A percentile compares a stretch with the other conserved stretches of the same genome.
Conservation (phyloP, 139 green algal species). For the Parachlorella kessleri region DNA sequence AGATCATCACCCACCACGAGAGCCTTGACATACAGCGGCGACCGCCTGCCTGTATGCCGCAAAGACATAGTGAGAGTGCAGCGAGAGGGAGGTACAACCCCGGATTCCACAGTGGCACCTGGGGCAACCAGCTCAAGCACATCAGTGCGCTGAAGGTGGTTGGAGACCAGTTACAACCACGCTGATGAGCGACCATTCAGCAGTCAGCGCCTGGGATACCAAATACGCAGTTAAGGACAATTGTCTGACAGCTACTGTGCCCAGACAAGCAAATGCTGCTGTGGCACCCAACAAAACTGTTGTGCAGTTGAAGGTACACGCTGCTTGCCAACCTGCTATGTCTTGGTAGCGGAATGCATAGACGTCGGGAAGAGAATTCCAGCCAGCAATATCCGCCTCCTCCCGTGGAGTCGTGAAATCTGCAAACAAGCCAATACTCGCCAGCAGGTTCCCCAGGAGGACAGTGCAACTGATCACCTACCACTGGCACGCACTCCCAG, state of each 20-base stretch:
- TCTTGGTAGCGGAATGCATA: slow-evolving; percentile 51
- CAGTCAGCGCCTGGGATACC: not conserved
- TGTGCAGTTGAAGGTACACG: no score
- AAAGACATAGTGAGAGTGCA: no score
- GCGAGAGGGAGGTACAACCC: not conserved
- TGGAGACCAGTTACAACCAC: not conserved
- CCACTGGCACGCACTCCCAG: not conserved
- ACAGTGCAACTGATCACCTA: not conserved
- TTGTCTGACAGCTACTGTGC: not conserved
- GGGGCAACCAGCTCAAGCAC: no score
- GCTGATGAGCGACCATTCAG: not conserved
- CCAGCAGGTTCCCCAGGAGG: not conserved
- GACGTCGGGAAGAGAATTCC: slow-evolving; percentile 19
- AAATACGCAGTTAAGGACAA: not conserved
- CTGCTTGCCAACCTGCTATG: not conserved
- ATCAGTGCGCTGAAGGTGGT: not conserved
- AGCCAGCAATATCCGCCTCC: slow-evolving; percentile 26
- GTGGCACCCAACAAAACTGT: not conserved
- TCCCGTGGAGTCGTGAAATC: not conserved
- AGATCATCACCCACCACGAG: slow-evolving; percentile 22
- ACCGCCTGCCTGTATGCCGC: slow-evolving; percentile 9
- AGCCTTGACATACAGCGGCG: slow-evolving; percentile 38
- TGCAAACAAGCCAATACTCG: not conserved
- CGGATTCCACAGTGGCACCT: no score
- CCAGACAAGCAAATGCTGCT: not conserved